Evolutionary conservation across 768 basidiomycete genomes (phyloP), one percentile per base, ranked within the genome.

Genomic region (Amanita fuliginea): DNA sequence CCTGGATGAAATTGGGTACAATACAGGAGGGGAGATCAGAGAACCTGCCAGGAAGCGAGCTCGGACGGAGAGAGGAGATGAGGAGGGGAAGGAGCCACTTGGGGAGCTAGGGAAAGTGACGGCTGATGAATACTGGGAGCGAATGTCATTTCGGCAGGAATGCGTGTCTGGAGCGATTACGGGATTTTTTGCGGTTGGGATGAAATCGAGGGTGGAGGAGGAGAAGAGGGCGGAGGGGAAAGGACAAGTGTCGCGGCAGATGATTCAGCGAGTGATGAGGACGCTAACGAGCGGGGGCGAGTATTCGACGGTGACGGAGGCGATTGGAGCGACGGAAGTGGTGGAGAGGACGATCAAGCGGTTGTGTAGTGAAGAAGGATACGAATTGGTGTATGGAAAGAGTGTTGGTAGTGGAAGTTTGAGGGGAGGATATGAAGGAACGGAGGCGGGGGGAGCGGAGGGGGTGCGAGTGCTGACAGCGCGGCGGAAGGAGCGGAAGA

Each of bases 121-220:
- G 0, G 57, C 76, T 34, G 84, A 84, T 35, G 94, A 96, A 60
- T 99, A 94, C 64, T 99, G 95, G 94, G 93, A 96, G 65, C 77
- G 92, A 13, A 93, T 99, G 86, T 90, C 84, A 35, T 95, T 88
- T 64, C 76, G 96, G 22, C 95, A 97, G 61, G 96, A 99, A 65
- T 97, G 95, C 60, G 76, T 86, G 40, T 76, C 83, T 32, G 93
- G 94, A 2, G 86, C 88, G 1, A 78, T 95, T 13, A 97, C 93
- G 2, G 95, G 88, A 0, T 99, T 99, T 69, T 97, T 97, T 61
- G 76, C 78, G n/a, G 56, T 86, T 55, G 71, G 77, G 26, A 66
- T 73, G 55, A 57, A 67, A 26, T 55, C 55, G 48, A 32, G 47
- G 47, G 51, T 42, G 22, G 47, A 48, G 32, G 51, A 36, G 24